Percentiles rank a stretch among this genome's conserved stretches.
Conservation (phyloP, 768 basidiomycete species). For the Xerocomellus amylosporus region DNA sequence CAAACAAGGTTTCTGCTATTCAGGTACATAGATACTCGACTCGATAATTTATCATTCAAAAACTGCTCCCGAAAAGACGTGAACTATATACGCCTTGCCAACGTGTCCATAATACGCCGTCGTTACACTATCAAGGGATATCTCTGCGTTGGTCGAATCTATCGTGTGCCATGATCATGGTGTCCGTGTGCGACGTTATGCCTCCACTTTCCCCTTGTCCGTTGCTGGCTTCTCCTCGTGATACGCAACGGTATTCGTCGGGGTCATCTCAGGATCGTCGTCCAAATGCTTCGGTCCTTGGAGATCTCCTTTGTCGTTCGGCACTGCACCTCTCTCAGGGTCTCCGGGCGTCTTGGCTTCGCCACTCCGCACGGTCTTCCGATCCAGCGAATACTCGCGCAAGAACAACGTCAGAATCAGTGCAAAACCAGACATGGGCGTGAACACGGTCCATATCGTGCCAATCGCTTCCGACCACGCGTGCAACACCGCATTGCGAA, state of each 20-base stretch:
- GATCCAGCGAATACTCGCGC: slow-evolving; percentile 57
- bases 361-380: slow-evolving; percentile 43
- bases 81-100: neutral
- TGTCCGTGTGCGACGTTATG: neutral
- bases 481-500: slow-evolving; percentile 51
- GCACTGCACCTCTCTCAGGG: slow-evolving; percentile 23
- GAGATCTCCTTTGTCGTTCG: neutral
- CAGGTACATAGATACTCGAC: too few relatives aligned
- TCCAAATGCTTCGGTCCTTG: neutral
- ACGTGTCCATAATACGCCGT: neutral
- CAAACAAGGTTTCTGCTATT: too few relatives aligned
- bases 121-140: neutral
- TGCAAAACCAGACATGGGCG: slow-evolving; percentile 52
- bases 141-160: neutral
- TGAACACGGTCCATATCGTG: slow-evolving; percentile 62
- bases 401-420: slow-evolving; percentile 55
- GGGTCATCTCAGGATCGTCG: slow-evolving; percentile 1
- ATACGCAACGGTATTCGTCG: neutral
- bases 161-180: neutral
- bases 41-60: too few relatives aligned
- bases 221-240: neutral
- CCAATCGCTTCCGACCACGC: slow-evolving; percentile 64
- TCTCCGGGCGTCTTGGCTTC: slow-evolving; percentile 28
- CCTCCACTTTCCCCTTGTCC: neutral
- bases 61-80: too few relatives aligned